Conservation (phyloP, 2,329 filamentous ascomycete species). For the Teratosphaeria zuluensis region DNA sequence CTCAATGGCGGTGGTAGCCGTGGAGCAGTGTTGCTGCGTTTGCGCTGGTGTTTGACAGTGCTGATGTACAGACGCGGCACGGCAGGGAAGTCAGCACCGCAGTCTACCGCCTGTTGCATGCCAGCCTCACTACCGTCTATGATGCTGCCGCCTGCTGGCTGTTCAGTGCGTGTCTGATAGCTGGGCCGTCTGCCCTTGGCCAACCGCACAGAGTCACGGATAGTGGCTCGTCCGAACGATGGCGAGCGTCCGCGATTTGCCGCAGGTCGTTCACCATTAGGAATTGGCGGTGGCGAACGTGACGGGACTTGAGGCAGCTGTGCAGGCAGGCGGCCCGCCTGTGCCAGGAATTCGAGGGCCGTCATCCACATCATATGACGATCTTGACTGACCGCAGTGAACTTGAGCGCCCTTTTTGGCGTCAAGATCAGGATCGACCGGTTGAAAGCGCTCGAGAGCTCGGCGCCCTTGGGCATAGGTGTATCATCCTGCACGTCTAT, state of each 20-base stretch:
- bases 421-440: slow-evolving; percentile 92
- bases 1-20: slow-evolving; percentile 55
- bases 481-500: slow-evolving; percentile 95
- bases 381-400: slow-evolving; percentile 73
- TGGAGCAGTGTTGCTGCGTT: slow-evolving; percentile 81
- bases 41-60: slow-evolving; percentile 58
- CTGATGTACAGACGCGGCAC: slow-evolving; percentile 61
- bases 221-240: slow-evolving; percentile 42
- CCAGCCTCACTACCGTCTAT: not conserved
- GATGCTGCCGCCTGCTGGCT: not conserved
- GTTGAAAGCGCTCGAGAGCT: slow-evolving; percentile 52
- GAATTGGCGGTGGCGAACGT: slow-evolving; percentile 18
- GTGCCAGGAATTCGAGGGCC: slow-evolving; percentile 85
- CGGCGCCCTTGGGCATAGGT: slow-evolving; percentile 57
- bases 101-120: slow-evolving; percentile 30
- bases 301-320: slow-evolving; percentile 20
- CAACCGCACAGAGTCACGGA: slow-evolving; percentile 81
- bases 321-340: slow-evolving; percentile 65
- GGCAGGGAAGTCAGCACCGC: slow-evolving; percentile 60
- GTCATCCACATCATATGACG: slow-evolving; percentile 94
- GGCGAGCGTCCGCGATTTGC: slow-evolving; percentile 22
- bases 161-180: slow-evolving; percentile 9
- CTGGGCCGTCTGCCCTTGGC: slow-evolving; percentile 55
- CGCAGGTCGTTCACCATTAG: slow-evolving; percentile 17
- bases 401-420: slow-evolving; percentile 86